phyloP scores from a whole-genome alignment of 1,284 basidiomycete genomes.

The Erythrobasidium hasegawianum region DNA sequence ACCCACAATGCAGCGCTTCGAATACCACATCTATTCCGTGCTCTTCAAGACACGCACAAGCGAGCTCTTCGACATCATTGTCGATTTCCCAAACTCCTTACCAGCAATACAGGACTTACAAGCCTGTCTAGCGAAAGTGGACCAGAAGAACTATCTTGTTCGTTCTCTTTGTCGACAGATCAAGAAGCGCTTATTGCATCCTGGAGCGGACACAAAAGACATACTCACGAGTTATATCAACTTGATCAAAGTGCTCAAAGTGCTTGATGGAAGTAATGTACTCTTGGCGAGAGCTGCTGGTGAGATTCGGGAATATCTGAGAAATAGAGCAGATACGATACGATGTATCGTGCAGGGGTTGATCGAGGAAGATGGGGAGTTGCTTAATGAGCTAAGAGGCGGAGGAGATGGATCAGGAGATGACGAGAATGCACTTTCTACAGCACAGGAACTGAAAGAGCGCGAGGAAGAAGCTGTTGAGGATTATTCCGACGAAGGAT shows the following conservation, averaged over 20 bases:
- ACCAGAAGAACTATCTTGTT: slow-evolving; percentile 68
- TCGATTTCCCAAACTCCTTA: slow-evolving; percentile 83
- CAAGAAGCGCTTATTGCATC: slow-evolving; percentile 82
- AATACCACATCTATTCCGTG: slow-evolving; percentile 67
- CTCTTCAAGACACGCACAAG: slow-evolving; percentile 52
- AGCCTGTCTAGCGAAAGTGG: slow-evolving; percentile 73
- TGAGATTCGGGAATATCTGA: slow-evolving; percentile 81
- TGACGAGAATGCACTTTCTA: slow-evolving; percentile 24
- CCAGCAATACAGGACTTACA: slow-evolving; percentile 83
- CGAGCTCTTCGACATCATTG: slow-evolving; percentile 93
- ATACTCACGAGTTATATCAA: slow-evolving; percentile 91
- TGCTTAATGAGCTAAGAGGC: slow-evolving; percentile 53
- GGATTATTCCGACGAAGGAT: slow-evolving; percentile 68
- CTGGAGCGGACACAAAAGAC: slow-evolving; percentile 89
- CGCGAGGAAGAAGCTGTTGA: slow-evolving; percentile 69
- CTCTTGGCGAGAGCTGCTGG: slow-evolving; percentile 86
- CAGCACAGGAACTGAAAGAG: slow-evolving; percentile 54
- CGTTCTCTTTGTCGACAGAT: slow-evolving; percentile 69
- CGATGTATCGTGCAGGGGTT: slow-evolving; percentile 85
- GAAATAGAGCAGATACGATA: slow-evolving; percentile 83
- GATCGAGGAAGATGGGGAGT: slow-evolving; percentile 78
- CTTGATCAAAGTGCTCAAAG: slow-evolving; percentile 83
- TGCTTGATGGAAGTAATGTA: slow-evolving; percentile 87
- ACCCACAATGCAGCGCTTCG: slow-evolving; percentile 78
- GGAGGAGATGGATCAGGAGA: slow-evolving; percentile 35